A percentile compares a stretch with the other conserved stretches of the same genome.
phyloP scores from a whole-genome alignment of 2,329 filamentous ascomycete genomes.

The Xylaria sp. region DNA sequence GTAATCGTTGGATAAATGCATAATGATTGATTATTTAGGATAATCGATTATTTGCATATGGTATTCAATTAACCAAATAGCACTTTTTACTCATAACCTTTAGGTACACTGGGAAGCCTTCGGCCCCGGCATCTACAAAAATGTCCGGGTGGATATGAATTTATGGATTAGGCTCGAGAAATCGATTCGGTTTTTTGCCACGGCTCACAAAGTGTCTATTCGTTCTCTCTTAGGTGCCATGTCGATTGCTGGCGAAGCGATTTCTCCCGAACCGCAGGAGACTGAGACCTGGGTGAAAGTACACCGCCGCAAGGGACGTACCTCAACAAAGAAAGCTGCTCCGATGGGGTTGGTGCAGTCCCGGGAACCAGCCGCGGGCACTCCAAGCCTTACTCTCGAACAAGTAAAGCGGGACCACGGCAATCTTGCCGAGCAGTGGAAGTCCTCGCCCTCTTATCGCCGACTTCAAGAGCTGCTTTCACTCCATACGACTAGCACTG shows the following conservation, averaged over 20 bases:
- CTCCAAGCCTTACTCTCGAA: constrained; percentile 30
- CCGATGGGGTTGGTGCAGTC: neutral
- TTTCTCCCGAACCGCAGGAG: constrained; percentile 13
- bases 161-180: too few relatives aligned
- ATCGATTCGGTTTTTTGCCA: neutral
- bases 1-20: too few relatives aligned
- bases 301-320: constrained; percentile 29
- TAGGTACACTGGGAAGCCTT: too few relatives aligned
- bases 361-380: neutral
- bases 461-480: constrained; percentile 45
- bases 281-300: constrained; percentile 35
- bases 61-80: too few relatives aligned
- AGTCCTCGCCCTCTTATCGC: constrained; percentile 38
- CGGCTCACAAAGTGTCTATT: neutral
- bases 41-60: too few relatives aligned
- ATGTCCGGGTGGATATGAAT: too few relatives aligned
- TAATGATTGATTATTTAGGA: too few relatives aligned
- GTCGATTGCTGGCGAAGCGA: neutral
- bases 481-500: constrained; percentile 6
- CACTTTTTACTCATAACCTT: too few relatives aligned
- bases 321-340: neutral
- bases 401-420: constrained; percentile 35
- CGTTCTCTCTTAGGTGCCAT: neutral
- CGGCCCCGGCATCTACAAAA: too few relatives aligned
- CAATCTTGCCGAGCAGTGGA: constrained; percentile 34